A percentile compares a stretch with the other conserved stretches of the same genome.
These are phyloP conservation scores for Dothistroma septosporum DNA, from an alignment of 2,329 filamentous ascomycete species.

Conservation along the genomic window DNA sequence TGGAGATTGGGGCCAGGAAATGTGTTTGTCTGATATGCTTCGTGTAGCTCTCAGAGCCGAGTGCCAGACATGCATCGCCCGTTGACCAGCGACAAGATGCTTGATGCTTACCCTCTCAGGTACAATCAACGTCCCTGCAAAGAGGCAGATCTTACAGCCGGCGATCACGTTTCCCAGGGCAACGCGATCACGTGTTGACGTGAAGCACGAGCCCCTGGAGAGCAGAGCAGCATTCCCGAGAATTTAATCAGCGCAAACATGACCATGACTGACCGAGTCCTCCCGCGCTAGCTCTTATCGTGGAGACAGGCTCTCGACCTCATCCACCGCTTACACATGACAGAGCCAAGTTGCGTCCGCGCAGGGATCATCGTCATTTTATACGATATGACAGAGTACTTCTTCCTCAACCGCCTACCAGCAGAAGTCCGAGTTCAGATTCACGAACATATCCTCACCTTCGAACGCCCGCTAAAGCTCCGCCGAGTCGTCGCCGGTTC, in stretches of 20 bases:
- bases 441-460: slow-evolving; percentile 16
- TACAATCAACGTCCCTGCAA: slow-evolving; percentile 1
- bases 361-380: neutral
- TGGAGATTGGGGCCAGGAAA: neutral
- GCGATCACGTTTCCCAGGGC: neutral
- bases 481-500: slow-evolving; percentile 23
- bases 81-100: neutral
- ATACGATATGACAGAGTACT: slow-evolving; percentile 9
- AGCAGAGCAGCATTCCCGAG: too few relatives aligned
- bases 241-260: neutral
- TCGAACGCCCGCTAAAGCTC: slow-evolving; percentile 21
- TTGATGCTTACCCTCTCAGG: neutral
- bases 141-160: neutral
- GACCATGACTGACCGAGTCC: neutral
- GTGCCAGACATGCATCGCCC: neutral
- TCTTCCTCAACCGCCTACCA: slow-evolving; percentile 13
- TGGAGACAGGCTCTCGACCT: neutral
- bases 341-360: neutral
- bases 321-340: neutral
- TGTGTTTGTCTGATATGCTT: neutral
- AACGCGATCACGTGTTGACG: neutral
- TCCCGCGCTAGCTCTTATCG: neutral
- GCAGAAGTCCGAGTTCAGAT: slow-evolving; percentile 15
- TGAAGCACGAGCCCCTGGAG: too few relatives aligned
- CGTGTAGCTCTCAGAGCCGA: slow-evolving; percentile 2